These are phyloP conservation scores for Tetrapisispora iriomotensis DNA, from an alignment of 805 yeast species.

Conservation along the genomic window DNA sequence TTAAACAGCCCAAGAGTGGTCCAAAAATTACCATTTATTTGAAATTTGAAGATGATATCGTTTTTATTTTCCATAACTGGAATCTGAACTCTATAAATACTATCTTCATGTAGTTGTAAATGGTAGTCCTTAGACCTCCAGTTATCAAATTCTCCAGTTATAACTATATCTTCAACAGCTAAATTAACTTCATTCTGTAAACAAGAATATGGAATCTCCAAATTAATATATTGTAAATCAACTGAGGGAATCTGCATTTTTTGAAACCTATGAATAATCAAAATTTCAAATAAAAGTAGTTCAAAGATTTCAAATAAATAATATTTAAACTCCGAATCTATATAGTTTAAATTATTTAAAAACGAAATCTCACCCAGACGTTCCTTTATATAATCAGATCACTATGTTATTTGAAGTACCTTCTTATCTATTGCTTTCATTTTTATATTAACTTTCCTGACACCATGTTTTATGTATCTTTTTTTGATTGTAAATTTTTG, in stretches of 20 bases:
- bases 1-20: conserved; percentile 19
- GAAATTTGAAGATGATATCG: conserved; percentile 15
- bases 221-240: not conserved
- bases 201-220: not conserved
- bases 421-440: too few species aligned
- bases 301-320: too few species aligned
- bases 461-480: too few species aligned
- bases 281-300: too few species aligned
- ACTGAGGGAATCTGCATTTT: not conserved
- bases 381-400: too few species aligned
- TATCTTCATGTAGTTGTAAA: conserved; percentile 8
- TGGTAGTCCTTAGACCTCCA: conserved; percentile 16
- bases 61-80: conserved; percentile 10
- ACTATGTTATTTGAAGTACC: too few species aligned
- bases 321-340: too few species aligned
- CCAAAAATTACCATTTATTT: conserved; percentile 21
- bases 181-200: not conserved
- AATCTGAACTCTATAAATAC: conserved; percentile 11
- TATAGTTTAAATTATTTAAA: too few species aligned
- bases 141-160: conserved; percentile 25
- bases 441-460: too few species aligned
- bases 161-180: conserved; percentile 6
- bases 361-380: too few species aligned
- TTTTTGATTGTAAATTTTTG: too few species aligned
- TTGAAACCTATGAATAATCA: too few species aligned